phyloP scores from a whole-genome alignment of 2,329 filamentous ascomycete species.

The Lojkania enalia region DNA sequence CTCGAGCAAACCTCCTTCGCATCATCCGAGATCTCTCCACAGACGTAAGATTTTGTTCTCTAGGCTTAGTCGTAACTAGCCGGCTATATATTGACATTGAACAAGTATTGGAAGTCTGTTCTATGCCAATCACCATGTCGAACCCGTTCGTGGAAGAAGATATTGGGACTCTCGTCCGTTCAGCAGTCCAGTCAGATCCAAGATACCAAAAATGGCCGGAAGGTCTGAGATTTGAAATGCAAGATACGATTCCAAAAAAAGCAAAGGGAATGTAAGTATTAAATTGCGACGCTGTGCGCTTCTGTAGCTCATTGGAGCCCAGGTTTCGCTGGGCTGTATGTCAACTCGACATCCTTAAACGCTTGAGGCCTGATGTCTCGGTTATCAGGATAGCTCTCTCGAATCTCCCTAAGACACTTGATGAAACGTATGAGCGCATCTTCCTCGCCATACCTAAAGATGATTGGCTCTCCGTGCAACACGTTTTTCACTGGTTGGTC shows the following conservation, averaged over 20 bases:
- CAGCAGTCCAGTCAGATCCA: not conserved
- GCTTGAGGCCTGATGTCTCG: not conserved
- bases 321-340: not conserved
- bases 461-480: not conserved
- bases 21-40: slow-evolving; percentile 2
- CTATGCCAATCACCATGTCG: not conserved
- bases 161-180: not conserved
- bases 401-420: not conserved
- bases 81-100: not conserved
- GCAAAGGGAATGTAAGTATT: not conserved
- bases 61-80: not conserved
- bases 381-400: not conserved
- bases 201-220: slow-evolving; percentile 1
- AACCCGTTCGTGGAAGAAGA: not conserved
- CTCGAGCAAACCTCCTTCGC: slow-evolving; percentile 5
- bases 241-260: not conserved
- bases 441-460: slow-evolving; percentile 1
- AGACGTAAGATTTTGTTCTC: not conserved
- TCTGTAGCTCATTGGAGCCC: not conserved
- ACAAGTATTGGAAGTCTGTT: not conserved
- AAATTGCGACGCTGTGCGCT: not conserved
- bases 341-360: not conserved
- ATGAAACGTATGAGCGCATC: not conserved
- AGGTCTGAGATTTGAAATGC: not conserved
- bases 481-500: not conserved